Evolutionary conservation across 306 rosid species (phyloP).

Genomic region (Calophaca sinica): DNA sequence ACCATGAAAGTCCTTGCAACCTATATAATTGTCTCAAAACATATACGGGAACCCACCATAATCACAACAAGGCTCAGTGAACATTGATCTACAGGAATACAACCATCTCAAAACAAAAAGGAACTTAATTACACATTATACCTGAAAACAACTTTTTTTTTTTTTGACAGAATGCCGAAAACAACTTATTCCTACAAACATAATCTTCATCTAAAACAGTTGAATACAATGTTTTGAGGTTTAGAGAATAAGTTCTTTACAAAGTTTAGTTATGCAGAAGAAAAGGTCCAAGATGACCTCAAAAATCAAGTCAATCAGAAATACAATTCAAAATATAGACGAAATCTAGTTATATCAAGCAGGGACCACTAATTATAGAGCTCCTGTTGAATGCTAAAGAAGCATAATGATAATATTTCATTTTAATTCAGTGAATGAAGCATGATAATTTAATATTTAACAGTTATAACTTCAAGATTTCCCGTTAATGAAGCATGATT

Average conservation of each 20-base stretch:
- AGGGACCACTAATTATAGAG: background rate
- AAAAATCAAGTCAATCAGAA: background rate
- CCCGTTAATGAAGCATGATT: slow-evolving; percentile 26
- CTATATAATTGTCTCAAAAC: slow-evolving; percentile 24
- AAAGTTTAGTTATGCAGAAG: slow-evolving; percentile 20
- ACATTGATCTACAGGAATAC: background rate
- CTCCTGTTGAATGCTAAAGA: background rate
- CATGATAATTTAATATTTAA: slow-evolving; percentile 2
- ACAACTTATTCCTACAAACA: background rate
- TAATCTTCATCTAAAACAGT: slow-evolving; percentile 1
- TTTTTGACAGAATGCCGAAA: background rate
- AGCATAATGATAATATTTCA: slow-evolving; percentile 14
- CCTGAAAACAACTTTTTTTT: background rate
- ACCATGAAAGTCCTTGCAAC: background rate
- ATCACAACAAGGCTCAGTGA: slow-evolving; percentile 10
- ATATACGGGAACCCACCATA: background rate
- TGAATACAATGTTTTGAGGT: background rate
- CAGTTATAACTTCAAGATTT: slow-evolving; percentile 45
- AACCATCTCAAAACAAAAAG: slow-evolving; percentile 7
- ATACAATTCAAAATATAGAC: background rate
- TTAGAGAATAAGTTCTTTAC: background rate
- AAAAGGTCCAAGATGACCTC: slow-evolving; percentile 14
- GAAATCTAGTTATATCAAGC: slow-evolving; percentile 3
- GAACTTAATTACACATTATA: background rate
- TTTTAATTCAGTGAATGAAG: slow-evolving; percentile 9